phyloP scores from a whole-genome alignment of 495 filamentous ascomycete genomes.

The Umbilicaria muhlenbergii region DNA sequence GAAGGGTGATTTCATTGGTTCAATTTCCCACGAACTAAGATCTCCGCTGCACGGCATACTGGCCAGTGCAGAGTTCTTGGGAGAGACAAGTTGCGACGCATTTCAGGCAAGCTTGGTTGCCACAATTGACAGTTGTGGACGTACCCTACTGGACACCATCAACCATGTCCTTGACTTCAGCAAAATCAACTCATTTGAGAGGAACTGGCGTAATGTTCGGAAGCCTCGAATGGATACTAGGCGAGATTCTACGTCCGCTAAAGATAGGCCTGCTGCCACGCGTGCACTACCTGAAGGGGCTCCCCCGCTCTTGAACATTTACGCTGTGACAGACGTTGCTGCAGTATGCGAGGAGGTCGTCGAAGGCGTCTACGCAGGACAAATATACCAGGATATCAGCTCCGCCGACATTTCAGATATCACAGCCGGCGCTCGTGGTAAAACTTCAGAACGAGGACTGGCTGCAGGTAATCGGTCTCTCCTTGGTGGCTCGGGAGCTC shows the following conservation, averaged over 20 bases:
- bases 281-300: conserved; percentile 14
- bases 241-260: conserved; percentile 6
- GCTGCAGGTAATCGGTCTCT: conserved; percentile 8
- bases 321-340: conserved; percentile 17
- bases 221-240: not conserved
- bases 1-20: conserved; percentile 59
- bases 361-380: conserved; percentile 20
- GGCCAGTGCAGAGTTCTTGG: conserved; percentile 51
- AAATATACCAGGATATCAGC: conserved; percentile 12
- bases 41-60: conserved; percentile 66
- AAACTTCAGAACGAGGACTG: conserved; percentile 10
- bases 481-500: not conserved
- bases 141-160: conserved; percentile 59
- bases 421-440: conserved; percentile 1
- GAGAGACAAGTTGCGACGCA: conserved; percentile 28
- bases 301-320: conserved; percentile 27
- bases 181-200: conserved; percentile 45
- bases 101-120: conserved; percentile 51
- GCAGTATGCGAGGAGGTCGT: conserved; percentile 34
- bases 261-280: conserved; percentile 19
- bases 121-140: conserved; percentile 59
- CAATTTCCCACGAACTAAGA: conserved; percentile 63
- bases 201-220: conserved; percentile 14
- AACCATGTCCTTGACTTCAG: conserved; percentile 56
- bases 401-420: conserved; percentile 9